These are phyloP conservation scores for Pseudodiploospora longispora DNA, from an alignment of 2,329 filamentous ascomycete species.

Conservation along the genomic window DNA sequence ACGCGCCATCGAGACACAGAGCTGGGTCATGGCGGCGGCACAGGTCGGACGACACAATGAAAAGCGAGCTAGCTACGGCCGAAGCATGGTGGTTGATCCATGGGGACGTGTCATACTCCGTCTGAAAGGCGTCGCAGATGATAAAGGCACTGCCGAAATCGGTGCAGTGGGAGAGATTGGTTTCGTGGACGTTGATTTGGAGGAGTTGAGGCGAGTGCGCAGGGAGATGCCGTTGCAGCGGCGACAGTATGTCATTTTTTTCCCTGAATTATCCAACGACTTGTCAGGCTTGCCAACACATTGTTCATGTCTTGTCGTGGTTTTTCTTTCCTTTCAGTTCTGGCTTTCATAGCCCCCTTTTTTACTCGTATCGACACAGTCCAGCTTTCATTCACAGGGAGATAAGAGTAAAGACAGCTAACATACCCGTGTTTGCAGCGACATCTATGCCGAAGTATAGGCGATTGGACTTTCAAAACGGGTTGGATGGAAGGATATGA, in stretches of 20 bases:
- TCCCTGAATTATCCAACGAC: neutral
- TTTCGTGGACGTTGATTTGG: slow-evolving; percentile 46
- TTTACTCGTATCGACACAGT: no score
- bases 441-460: no score
- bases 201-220: slow-evolving; percentile 38
- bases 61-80: slow-evolving; percentile 74
- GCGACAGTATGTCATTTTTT: slow-evolving; percentile 37
- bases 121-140: slow-evolving; percentile 47
- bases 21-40: slow-evolving; percentile 79
- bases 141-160: slow-evolving; percentile 31
- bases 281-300: no score
- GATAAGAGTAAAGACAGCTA: no score
- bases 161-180: slow-evolving; percentile 39
- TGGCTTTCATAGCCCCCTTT: no score
- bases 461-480: no score
- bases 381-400: no score
- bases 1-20: slow-evolving; percentile 81
- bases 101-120: slow-evolving; percentile 72
- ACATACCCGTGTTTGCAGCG: no score
- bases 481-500: no score
- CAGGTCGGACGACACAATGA: slow-evolving; percentile 67
- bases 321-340: no score
- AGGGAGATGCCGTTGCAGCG: slow-evolving; percentile 44
- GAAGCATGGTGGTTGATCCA: slow-evolving; percentile 76
- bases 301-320: no score